These are phyloP conservation scores for Acephala macrosclerotiorum DNA, from an alignment of 2,329 filamentous ascomycete species.

Conservation along the genomic window DNA sequence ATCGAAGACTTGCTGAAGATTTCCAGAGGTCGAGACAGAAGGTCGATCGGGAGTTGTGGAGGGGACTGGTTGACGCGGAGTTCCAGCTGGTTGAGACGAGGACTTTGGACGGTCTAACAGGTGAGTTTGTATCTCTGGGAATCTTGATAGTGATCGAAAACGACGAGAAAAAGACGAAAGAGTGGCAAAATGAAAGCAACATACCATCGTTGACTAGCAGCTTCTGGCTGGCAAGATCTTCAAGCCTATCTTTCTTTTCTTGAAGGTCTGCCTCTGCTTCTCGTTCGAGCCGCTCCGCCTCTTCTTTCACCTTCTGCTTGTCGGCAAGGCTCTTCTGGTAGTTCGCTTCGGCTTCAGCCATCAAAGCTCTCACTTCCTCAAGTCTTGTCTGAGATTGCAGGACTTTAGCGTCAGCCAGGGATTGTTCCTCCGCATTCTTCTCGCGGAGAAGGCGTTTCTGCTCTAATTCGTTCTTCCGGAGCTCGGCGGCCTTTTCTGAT, in stretches of 20 bases:
- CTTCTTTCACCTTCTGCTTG: constrained; percentile 43
- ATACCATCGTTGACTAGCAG: constrained; percentile 35
- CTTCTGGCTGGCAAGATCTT: constrained; percentile 39
- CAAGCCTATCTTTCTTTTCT: constrained; percentile 44
- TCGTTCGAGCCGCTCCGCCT: constrained; percentile 43
- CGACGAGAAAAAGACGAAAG: constrained; percentile 3
- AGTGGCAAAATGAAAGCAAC: constrained; percentile 6
- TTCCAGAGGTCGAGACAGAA: background rate
- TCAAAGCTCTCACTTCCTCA: constrained; percentile 41
- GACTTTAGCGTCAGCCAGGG: constrained; percentile 44
- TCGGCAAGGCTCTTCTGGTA: constrained; percentile 43
- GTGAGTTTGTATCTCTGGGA: constrained; percentile 7
- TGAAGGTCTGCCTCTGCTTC: constrained; percentile 48
- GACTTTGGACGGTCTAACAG: background rate
- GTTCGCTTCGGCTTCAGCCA: constrained; percentile 42
- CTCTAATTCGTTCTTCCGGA: constrained; percentile 37
- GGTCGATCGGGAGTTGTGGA: background rate
- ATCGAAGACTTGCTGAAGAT: background rate
- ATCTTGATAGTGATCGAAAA: background rate
- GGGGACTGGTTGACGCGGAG: background rate
- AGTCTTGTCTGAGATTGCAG: constrained; percentile 39
- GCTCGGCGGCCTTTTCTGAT: constrained; percentile 33
- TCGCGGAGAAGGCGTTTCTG: constrained; percentile 42
- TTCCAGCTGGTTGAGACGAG: background rate
- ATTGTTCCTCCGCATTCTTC: constrained; percentile 43